Conservation (phyloP, 2,329 filamentous ascomycete species). For the Emydomyces testavorans region DNA sequence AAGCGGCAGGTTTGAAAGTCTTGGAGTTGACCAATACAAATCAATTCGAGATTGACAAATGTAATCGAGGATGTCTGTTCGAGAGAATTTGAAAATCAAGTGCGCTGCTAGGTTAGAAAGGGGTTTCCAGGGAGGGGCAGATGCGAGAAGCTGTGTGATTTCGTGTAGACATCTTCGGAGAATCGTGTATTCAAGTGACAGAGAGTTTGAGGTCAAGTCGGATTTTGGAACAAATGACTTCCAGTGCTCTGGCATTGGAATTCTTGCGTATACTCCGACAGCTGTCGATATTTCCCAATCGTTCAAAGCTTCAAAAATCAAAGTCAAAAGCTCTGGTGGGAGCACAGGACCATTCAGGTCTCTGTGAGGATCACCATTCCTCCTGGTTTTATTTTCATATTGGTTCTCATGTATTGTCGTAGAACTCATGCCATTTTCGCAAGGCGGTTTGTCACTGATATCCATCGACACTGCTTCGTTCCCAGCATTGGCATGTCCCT, state of each 20-base stretch:
- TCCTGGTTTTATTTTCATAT: constrained; percentile 31
- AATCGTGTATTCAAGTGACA: constrained; percentile 74
- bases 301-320: constrained; percentile 65
- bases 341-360: constrained; percentile 31
- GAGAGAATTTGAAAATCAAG: constrained; percentile 81
- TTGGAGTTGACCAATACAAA: constrained; percentile 77
- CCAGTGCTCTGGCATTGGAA: constrained; percentile 65
- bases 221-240: constrained; percentile 50
- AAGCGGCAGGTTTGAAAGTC: constrained; percentile 67
- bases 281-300: constrained; percentile 87
- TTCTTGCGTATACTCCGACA: constrained; percentile 65
- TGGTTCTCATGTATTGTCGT: neutral
- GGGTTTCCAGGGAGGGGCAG: constrained; percentile 57
- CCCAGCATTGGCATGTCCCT: constrained; percentile 13
- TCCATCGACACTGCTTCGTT: constrained; percentile 18
- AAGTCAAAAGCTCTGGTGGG: constrained; percentile 79
- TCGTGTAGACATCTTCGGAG: constrained; percentile 58
- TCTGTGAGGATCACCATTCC: neutral
- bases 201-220: constrained; percentile 53
- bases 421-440: neutral
- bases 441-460: neutral
- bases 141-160: constrained; percentile 60
- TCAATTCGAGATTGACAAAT: constrained; percentile 56
- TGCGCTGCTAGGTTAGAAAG: constrained; percentile 74
- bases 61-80: constrained; percentile 65